These are phyloP conservation scores for Colletotrichum godetiae DNA, from an alignment of 2,329 filamentous ascomycete genomes.

Conservation along the genomic window DNA sequence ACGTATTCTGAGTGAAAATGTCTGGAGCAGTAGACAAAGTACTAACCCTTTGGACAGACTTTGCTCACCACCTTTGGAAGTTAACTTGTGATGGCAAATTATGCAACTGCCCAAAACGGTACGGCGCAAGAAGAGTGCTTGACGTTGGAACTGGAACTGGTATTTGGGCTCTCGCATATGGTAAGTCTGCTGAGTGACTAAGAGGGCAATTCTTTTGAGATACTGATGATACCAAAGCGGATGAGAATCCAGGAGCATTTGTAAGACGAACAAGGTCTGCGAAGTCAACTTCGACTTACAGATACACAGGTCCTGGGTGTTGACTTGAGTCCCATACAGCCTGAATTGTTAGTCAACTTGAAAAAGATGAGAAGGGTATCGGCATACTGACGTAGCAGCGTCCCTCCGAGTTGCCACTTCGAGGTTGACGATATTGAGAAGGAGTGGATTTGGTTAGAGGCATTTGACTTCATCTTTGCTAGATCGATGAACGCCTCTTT, in stretches of 20 bases:
- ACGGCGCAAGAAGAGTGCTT: constrained; percentile 32
- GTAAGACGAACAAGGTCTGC: constrained; percentile 6
- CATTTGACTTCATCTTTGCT: constrained; percentile 70
- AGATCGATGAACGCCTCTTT: constrained; percentile 39
- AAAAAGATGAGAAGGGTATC: no score
- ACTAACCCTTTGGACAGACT: constrained; percentile 45
- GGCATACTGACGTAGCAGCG: constrained; percentile 38
- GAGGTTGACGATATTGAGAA: constrained; percentile 50
- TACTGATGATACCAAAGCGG: background rate
- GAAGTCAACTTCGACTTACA: no score
- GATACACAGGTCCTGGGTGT: constrained; percentile 49
- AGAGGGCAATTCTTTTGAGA: no score
- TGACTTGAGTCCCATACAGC: constrained; percentile 53
- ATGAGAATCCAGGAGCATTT: constrained; percentile 42
- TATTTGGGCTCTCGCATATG: constrained; percentile 52
- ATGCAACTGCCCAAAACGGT: constrained; percentile 28
- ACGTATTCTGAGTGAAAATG: background rate
- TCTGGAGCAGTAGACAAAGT: background rate
- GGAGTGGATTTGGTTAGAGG: constrained; percentile 42
- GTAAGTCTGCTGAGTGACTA: constrained; percentile 41
- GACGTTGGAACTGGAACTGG: constrained; percentile 43
- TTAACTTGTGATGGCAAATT: constrained; percentile 45
- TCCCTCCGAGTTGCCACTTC: constrained; percentile 52
- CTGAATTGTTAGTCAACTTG: constrained; percentile 41
- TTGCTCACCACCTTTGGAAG: constrained; percentile 65